These are phyloP conservation scores for Priceomyces melissophilus DNA, from an alignment of 805 yeast genomes.

Conservation along the genomic window DNA sequence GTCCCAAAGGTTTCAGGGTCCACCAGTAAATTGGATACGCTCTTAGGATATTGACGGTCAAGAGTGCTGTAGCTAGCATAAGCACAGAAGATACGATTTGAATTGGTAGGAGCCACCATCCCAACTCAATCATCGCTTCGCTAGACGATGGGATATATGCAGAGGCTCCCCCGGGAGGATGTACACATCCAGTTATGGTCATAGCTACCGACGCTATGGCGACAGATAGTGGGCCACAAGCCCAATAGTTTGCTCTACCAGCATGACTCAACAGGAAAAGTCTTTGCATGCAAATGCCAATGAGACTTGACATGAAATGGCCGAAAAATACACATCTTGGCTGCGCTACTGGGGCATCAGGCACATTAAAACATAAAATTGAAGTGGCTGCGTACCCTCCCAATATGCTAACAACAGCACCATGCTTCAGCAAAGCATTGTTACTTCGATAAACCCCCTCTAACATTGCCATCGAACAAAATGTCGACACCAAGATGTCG, in stretches of 20 bases:
- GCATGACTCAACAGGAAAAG: slow-evolving; percentile 44
- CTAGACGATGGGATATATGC: slow-evolving; percentile 57
- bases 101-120: slow-evolving; percentile 65
- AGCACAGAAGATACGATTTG: slow-evolving; percentile 49
- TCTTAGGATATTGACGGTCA: slow-evolving; percentile 52
- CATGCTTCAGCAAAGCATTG: slow-evolving; percentile 36
- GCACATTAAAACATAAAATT: slow-evolving; percentile 53
- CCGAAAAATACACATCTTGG: slow-evolving; percentile 60
- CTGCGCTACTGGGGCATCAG: slow-evolving; percentile 59
- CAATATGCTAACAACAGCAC: slow-evolving; percentile 44
- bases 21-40: slow-evolving; percentile 62
- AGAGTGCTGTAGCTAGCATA: slow-evolving; percentile 46
- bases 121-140: slow-evolving; percentile 41
- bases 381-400: slow-evolving; percentile 65
- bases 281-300: slow-evolving; percentile 55
- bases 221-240: slow-evolving; percentile 56
- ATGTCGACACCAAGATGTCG: slow-evolving; percentile 44
- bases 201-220: slow-evolving; percentile 51
- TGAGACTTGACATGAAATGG: slow-evolving; percentile 49
- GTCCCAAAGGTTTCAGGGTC: slow-evolving; percentile 31
- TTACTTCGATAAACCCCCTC: slow-evolving; percentile 44
- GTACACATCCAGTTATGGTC: slow-evolving; percentile 54
- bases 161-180: slow-evolving; percentile 73
- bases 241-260: slow-evolving; percentile 50
- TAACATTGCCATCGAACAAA: slow-evolving; percentile 42